Evolutionary conservation across 2,329 filamentous ascomycete genomes (phyloP).

Genomic region (Chrysosporium keratinophilum): DNA sequence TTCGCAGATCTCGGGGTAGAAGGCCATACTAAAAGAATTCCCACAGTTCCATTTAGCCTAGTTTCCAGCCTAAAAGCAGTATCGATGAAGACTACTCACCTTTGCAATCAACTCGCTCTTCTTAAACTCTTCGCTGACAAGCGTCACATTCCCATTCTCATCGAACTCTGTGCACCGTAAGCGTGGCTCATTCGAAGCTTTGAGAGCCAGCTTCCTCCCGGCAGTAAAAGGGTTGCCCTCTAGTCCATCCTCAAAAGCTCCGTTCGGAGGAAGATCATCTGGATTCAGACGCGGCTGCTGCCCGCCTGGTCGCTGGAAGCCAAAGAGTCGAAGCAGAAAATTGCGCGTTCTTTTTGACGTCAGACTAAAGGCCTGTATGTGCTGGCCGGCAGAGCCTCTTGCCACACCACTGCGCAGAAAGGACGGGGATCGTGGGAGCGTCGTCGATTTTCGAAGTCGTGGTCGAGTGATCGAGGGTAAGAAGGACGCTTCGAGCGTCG

Average conservation of each 20-base stretch:
- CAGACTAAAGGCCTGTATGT: conserved; percentile 19
- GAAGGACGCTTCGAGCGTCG: conserved; percentile 5
- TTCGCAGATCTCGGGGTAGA: conserved; percentile 85
- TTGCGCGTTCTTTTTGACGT: conserved; percentile 24
- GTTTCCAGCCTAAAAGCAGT: not conserved
- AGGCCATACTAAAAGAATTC: conserved; percentile 64
- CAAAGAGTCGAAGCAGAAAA: conserved; percentile 30
- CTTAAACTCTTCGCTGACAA: conserved; percentile 92
- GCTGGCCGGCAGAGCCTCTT: not conserved
- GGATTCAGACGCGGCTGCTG: conserved; percentile 39
- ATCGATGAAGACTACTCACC: conserved; percentile 39
- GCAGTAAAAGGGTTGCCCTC: conserved; percentile 56
- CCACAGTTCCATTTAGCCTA: not conserved
- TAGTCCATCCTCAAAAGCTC: conserved; percentile 49
- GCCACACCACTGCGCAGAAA: not conserved
- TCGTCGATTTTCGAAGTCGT: not conserved
- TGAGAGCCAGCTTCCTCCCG: conserved; percentile 59
- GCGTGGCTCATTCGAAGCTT: conserved; percentile 72
- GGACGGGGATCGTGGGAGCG: not conserved
- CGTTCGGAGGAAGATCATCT: conserved; percentile 47
- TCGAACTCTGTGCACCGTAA: conserved; percentile 93
- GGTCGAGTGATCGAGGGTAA: not conserved
- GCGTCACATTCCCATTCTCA: conserved; percentile 77
- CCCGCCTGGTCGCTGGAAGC: conserved; percentile 26
- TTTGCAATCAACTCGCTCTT: conserved; percentile 96